A percentile compares a stretch with the other conserved stretches of the same genome.
Evolutionary conservation across 2,329 filamentous ascomycete genomes (phyloP).

Genomic region (Microsporum canis): DNA sequence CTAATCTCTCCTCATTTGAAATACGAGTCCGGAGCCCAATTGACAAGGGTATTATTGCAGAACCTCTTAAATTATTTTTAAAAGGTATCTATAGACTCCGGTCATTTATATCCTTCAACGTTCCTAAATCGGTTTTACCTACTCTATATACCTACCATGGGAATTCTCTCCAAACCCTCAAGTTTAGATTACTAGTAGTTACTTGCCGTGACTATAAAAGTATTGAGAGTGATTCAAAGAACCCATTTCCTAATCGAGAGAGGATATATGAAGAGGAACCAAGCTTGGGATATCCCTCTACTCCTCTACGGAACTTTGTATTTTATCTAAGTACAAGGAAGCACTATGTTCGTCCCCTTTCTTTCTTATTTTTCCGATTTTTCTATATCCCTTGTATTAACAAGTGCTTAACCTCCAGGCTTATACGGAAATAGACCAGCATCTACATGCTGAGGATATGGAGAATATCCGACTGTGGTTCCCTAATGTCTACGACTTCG

Average conservation of each 20-base stretch:
- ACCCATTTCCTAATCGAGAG: neutral
- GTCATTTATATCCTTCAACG: neutral
- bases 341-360: neutral
- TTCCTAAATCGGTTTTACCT: conserved; percentile 4
- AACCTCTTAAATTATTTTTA: neutral
- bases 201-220: neutral
- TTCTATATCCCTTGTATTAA: neutral
- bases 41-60: neutral
- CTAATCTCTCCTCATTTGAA: conserved; percentile 3
- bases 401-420: neutral
- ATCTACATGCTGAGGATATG: conserved; percentile 5
- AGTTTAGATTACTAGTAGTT: conserved; percentile 1
- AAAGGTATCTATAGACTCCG: neutral
- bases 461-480: neutral
- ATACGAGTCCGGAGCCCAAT: conserved; percentile 1
- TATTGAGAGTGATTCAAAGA: conserved; percentile 2
- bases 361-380: neutral
- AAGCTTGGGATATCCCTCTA: neutral
- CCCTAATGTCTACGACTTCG: neutral
- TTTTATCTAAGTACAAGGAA: neutral
- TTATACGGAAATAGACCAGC: neutral
- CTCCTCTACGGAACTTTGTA: neutral
- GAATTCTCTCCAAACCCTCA: neutral
- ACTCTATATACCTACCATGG: neutral
- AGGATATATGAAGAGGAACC: neutral